phyloP scores from a whole-genome alignment of 306 rosid species.

The Trichosanthes truncata region DNA sequence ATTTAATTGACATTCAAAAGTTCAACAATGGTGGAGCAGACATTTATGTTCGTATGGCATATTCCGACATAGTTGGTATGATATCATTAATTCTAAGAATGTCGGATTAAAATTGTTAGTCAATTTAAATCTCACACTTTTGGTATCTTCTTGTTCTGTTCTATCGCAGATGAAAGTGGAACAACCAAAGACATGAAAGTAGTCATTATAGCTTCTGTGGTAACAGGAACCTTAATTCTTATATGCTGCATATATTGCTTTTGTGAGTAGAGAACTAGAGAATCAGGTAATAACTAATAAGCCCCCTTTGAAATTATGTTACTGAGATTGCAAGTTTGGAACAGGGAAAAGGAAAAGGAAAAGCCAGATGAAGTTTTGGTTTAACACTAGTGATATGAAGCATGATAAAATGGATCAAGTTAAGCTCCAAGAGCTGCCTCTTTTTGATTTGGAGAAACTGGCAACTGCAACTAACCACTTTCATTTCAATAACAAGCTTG shows the following conservation, averaged over 20 bases:
- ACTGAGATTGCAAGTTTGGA: not conserved
- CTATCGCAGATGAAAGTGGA: not conserved
- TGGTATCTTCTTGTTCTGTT: not conserved
- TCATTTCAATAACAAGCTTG: constrained; percentile 4
- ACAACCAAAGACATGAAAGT: not conserved
- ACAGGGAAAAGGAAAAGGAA: not conserved
- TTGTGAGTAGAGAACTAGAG: constrained; percentile 1
- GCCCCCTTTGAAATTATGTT: not conserved
- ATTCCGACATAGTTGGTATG: constrained; percentile 2
- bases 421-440: not conserved
- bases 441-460: constrained; percentile 1
- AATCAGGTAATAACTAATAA: not conserved
- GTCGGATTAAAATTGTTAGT: not conserved
- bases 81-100: not conserved
- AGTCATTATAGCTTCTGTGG: not conserved
- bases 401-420: not conserved
- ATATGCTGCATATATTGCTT: constrained; percentile 4
- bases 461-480: constrained; percentile 6
- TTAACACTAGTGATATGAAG: not conserved
- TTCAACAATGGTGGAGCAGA: not conserved
- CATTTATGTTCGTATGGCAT: constrained; percentile 8
- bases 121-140: not conserved
- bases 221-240: constrained; percentile 7
- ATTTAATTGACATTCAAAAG: constrained; percentile 23
- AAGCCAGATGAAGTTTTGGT: not conserved